Evolutionary conservation across 2,329 filamentous ascomycete genomes (phyloP).

Genomic region (Ophiosphaerella korrae): DNA sequence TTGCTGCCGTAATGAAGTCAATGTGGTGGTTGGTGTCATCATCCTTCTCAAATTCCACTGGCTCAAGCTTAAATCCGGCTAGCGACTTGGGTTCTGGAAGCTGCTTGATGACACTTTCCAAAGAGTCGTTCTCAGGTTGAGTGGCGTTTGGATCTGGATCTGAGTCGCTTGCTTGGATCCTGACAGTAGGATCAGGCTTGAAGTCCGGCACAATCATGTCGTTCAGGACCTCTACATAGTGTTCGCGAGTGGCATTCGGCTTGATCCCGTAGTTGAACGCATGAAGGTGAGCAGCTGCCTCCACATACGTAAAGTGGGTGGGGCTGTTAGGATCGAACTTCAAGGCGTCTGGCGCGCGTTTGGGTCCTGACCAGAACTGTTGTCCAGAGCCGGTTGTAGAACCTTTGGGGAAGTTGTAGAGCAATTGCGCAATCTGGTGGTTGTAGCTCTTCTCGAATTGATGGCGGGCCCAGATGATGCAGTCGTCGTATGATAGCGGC

Average conservation of each 20-base stretch:
- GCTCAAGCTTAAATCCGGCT: constrained; percentile 84
- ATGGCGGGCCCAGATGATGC: constrained; percentile 90
- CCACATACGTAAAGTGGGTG: constrained; percentile 86
- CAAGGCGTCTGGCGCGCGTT: constrained; percentile 89
- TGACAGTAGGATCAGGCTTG: constrained; percentile 84
- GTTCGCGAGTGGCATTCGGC: constrained; percentile 71
- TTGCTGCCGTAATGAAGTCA: constrained; percentile 97
- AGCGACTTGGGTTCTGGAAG: constrained; percentile 81
- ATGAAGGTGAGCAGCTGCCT: constrained; percentile 88
- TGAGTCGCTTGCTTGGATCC: constrained; percentile 95
- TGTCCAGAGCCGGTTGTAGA: constrained; percentile 85
- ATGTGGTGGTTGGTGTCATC: constrained; percentile 98
- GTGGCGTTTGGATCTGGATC: constrained; percentile 89
- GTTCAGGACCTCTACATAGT: constrained; percentile 81
- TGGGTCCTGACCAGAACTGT: constrained; percentile 97
- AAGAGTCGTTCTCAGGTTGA: constrained; percentile 70
- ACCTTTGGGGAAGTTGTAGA: constrained; percentile 98
- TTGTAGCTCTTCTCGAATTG: constrained; percentile 97
- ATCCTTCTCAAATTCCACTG: constrained; percentile 98
- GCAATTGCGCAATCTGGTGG: constrained; percentile 91
- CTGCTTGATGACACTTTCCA: constrained; percentile 71
- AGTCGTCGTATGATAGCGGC: constrained; percentile 91
- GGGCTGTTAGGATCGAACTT: constrained; percentile 85
- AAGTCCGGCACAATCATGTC: constrained; percentile 97
- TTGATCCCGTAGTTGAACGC: constrained; percentile 99